Evolutionary conservation across 805 yeast species (phyloP), one percentile per base, ranked within the genome.

Genomic region (Kuraishia piskuri): DNA sequence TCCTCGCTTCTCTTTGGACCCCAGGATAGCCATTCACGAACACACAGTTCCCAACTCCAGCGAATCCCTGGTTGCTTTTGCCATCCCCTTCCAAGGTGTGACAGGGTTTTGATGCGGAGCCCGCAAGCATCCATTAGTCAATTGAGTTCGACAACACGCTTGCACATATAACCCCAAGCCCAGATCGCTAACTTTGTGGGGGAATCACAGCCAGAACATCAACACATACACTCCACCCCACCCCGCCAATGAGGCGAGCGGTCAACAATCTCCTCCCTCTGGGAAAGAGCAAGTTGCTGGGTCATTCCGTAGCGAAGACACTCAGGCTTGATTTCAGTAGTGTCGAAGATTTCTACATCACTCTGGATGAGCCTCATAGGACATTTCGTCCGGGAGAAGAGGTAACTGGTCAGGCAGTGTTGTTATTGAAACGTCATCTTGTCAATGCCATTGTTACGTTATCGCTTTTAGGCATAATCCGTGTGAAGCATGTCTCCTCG

Each of bases 381-480:
- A 70, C 78, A 3, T 89, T 86, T 80, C 70, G 74, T n/a, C 96
- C 97, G 0, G 94, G 92, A 17, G 96, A 89, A 52, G 77, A 76
- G 57, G 77, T 88, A 2, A 68, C 75, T 1, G 95, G 95, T 17
- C 83, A 80, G 58, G 77, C 82, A 12, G 75, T 82, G 1, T 67
- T 86, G 14, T 75, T 78, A 3, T 64, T 84, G 52, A 78, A 78
- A 61, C 79, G 77, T 58, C 83, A 83, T 62, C 61, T 81, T 10
- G 73, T 77, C 25, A 79, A 83, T 57, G 72, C 83, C 20, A 70
- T 74, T 49, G 72, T 86, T 6, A 75, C 78, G 19, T 68, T 86
- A 40, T 74, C 83, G 2, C 67, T 86, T 45, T 62, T 77, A 0
- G 88, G 90, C 6, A 74, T 68, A 55, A 80, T 84, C 31, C 81